phyloP scores from a whole-genome alignment of 2,329 filamentous ascomycete genomes.

The Phyllachora maydis region DNA sequence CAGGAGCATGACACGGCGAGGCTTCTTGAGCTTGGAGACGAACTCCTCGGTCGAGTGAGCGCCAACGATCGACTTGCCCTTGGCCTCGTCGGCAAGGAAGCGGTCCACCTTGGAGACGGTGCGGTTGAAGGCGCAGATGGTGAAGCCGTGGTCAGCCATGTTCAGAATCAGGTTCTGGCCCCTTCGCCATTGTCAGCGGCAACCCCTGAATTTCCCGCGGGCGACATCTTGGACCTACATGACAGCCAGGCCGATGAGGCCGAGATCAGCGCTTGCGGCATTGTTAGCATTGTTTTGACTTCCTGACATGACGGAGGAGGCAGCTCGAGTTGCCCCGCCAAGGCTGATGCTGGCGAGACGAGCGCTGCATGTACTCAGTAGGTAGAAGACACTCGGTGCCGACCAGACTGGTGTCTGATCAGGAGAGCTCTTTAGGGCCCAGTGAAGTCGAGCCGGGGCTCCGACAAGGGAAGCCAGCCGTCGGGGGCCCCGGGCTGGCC shows the following conservation, averaged over 20 bases:
- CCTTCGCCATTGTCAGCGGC: constrained; percentile 14
- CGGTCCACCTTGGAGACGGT: constrained; percentile 95
- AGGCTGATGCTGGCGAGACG: constrained; percentile 56
- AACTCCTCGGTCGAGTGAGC: constrained; percentile 91
- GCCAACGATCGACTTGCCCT: constrained; percentile 89
- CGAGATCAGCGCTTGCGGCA: constrained; percentile 59
- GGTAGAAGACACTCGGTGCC: no score
- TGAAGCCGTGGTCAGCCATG: constrained; percentile 83
- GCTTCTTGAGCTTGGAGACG: constrained; percentile 87
- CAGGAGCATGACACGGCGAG: constrained; percentile 92
- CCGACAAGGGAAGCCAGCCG: not conserved
- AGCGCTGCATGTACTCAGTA: constrained; percentile 33
- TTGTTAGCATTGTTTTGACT: constrained; percentile 30
- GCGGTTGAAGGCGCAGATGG: constrained; percentile 95
- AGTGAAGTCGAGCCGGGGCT: constrained; percentile 1
- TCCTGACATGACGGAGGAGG: constrained; percentile 7
- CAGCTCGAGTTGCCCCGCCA: constrained; percentile 32
- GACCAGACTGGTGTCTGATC: no score
- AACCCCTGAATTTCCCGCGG: constrained; percentile 1
- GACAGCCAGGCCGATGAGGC: constrained; percentile 82
- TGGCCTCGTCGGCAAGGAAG: constrained; percentile 79
- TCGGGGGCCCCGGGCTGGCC: not conserved
- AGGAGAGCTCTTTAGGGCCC: no score
- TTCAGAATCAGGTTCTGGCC: constrained; percentile 79
- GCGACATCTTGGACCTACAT: constrained; percentile 33